These are phyloP conservation scores for Candida morakotiae DNA, from an alignment of 805 yeast species.

Conservation along the genomic window DNA sequence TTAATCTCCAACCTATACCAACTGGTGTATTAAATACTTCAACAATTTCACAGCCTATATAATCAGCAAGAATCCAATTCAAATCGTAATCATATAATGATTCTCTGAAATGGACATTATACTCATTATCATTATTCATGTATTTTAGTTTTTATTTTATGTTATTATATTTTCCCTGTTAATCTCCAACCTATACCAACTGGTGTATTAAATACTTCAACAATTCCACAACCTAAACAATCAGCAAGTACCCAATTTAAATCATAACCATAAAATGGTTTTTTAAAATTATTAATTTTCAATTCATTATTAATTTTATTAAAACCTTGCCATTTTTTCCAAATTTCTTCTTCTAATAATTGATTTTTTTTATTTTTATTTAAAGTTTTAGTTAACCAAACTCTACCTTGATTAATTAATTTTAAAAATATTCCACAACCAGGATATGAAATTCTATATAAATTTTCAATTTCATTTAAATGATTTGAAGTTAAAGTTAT, in stretches of 20 bases:
- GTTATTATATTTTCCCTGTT: conserved; percentile 41
- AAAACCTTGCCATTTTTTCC: conserved; percentile 43
- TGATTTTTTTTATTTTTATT: conserved; percentile 38
- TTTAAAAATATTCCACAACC: conserved; percentile 47
- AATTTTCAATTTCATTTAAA: conserved; percentile 37
- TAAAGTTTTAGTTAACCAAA: conserved; percentile 39
- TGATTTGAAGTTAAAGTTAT: conserved; percentile 44
- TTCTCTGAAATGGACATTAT: conserved; percentile 38
- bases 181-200: conserved; percentile 57
- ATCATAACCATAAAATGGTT: conserved; percentile 49
- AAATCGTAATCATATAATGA: conserved; percentile 50
- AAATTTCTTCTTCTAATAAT: conserved; percentile 36
- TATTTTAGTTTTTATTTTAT: neutral
- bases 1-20: conserved; percentile 55
- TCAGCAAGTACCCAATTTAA: conserved; percentile 49
- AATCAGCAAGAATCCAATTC: conserved; percentile 47
- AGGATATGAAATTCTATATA: conserved; percentile 45
- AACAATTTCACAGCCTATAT: conserved; percentile 48
- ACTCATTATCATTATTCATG: neutral
- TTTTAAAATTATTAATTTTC: conserved; percentile 37
- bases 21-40: conserved; percentile 53
- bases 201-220: conserved; percentile 51
- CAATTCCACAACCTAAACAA: conserved; percentile 47
- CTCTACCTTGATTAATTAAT: conserved; percentile 40
- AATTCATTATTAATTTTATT: conserved; percentile 16